A percentile compares a stretch with the other conserved stretches of the same genome.
phyloP scores from a whole-genome alignment of 306 rosid genomes.

The Casuarina equisetifolia region DNA sequence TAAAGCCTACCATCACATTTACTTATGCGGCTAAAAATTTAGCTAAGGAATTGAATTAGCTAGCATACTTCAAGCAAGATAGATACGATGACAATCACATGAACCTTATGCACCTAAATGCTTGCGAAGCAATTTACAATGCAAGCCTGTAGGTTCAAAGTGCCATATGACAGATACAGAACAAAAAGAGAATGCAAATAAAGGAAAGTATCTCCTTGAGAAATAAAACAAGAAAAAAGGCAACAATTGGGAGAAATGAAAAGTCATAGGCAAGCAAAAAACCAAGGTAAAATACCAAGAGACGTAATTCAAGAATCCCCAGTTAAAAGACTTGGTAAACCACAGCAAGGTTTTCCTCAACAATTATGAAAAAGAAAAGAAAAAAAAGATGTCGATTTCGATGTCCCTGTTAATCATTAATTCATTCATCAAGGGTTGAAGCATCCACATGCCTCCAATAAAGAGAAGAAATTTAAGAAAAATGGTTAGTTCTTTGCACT shows the following conservation, averaged over 20 bases:
- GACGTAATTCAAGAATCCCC: no score
- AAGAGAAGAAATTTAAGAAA: not conserved
- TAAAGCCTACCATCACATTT: no score
- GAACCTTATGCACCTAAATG: not conserved
- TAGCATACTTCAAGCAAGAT: not conserved
- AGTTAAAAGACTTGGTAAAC: no score
- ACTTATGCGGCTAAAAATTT: not conserved
- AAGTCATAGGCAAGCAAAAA: no score
- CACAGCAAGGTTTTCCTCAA: no score
- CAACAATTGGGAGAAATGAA: no score
- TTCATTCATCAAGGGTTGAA: conserved; percentile 3
- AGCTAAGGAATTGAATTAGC: not conserved
- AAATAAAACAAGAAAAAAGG: not conserved
- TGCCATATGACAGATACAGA: not conserved
- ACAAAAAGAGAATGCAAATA: not conserved
- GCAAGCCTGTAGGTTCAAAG: not conserved
- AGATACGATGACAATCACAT: not conserved
- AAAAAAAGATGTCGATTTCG: no score
- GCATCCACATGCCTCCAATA: conserved; percentile 3
- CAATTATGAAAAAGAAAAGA: no score
- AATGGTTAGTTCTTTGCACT: conserved; percentile 6
- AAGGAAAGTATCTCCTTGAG: not conserved
- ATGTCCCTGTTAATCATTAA: not conserved
- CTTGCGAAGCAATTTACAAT: not conserved
- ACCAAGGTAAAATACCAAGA: no score